Conservation (phyloP, 1,139 yeast species). For the Protomyces inouyei region DNA sequence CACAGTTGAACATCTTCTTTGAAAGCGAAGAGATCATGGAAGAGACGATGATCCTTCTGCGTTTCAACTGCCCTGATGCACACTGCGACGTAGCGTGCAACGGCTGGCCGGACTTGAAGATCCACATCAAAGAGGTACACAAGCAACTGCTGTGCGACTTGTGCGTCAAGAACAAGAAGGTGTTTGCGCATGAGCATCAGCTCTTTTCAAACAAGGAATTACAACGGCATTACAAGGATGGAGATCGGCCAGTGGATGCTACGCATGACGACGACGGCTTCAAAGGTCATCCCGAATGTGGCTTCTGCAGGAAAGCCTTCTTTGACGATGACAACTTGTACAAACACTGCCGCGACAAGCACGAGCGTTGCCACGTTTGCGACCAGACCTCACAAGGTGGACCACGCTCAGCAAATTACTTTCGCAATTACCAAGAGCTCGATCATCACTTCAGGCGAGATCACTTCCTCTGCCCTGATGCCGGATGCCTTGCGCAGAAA, state of each 20-base stretch:
- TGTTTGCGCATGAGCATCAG: slow-evolving; percentile 67
- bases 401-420: slow-evolving; percentile 66
- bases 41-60: slow-evolving; percentile 51
- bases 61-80: slow-evolving; percentile 52
- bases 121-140: slow-evolving; percentile 60
- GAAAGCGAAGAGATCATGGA: slow-evolving; percentile 39
- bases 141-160: slow-evolving; percentile 59
- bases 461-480: slow-evolving; percentile 78
- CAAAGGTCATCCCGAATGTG: slow-evolving; percentile 84
- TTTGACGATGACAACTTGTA: slow-evolving; percentile 86
- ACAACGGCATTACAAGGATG: slow-evolving; percentile 63
- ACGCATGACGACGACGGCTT: slow-evolving; percentile 54
- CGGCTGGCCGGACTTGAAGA: slow-evolving; percentile 55
- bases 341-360: slow-evolving; percentile 74
- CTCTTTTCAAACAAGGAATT: slow-evolving; percentile 60
- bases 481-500: slow-evolving; percentile 76
- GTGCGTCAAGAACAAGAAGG: slow-evolving; percentile 70
- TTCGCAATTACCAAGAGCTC: slow-evolving; percentile 65
- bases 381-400: slow-evolving; percentile 56
- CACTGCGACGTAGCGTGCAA: slow-evolving; percentile 46
- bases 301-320: slow-evolving; percentile 66
- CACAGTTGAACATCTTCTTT: slow-evolving; percentile 38
- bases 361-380: slow-evolving; percentile 87
- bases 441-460: slow-evolving; percentile 66
- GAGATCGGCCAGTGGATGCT: slow-evolving; percentile 42